Percentiles rank a stretch among this genome's conserved stretches.
Evolutionary conservation across 2,329 filamentous ascomycete species (phyloP).

Genomic region (Elsinoe arachidis): DNA sequence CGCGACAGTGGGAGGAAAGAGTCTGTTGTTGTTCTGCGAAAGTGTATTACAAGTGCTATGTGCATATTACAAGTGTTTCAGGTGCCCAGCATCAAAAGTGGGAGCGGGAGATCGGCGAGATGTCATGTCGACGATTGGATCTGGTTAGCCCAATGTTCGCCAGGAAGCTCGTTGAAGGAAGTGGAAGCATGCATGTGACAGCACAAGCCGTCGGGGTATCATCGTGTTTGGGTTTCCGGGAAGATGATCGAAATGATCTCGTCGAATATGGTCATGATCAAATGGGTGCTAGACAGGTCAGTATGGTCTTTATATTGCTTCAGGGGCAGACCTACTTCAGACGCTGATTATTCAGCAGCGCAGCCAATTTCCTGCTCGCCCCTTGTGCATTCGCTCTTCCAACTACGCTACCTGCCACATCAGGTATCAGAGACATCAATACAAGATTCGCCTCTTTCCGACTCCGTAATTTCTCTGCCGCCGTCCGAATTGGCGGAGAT

Average conservation of each 20-base stretch:
- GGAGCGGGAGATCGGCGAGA: slow-evolving; percentile 3
- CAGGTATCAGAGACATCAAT: slow-evolving; percentile 80
- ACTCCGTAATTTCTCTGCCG: slow-evolving; percentile 67
- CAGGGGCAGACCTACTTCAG: slow-evolving; percentile 61
- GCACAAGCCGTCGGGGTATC: background rate
- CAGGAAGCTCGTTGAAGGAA: background rate
- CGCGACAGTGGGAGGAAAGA: background rate
- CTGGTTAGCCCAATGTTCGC: background rate
- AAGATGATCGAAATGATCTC: slow-evolving; percentile 41
- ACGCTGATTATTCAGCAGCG: slow-evolving; percentile 80
- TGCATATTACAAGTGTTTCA: background rate
- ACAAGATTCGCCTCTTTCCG: slow-evolving; percentile 81
- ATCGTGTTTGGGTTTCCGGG: slow-evolving; percentile 21
- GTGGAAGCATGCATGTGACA: slow-evolving; percentile 6
- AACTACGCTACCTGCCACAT: slow-evolving; percentile 86
- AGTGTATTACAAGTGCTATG: background rate
- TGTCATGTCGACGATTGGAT: background rate
- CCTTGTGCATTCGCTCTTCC: slow-evolving; percentile 84
- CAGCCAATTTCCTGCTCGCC: slow-evolving; percentile 80
- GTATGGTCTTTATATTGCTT: background rate
- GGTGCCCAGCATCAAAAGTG: background rate
- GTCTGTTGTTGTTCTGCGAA: background rate
- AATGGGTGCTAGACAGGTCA: slow-evolving; percentile 34
- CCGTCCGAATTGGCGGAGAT: slow-evolving; percentile 49
- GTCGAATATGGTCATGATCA: slow-evolving; percentile 43